Conservation (phyloP, 495 filamentous ascomycete genomes). For the Tuber calosporum region DNA sequence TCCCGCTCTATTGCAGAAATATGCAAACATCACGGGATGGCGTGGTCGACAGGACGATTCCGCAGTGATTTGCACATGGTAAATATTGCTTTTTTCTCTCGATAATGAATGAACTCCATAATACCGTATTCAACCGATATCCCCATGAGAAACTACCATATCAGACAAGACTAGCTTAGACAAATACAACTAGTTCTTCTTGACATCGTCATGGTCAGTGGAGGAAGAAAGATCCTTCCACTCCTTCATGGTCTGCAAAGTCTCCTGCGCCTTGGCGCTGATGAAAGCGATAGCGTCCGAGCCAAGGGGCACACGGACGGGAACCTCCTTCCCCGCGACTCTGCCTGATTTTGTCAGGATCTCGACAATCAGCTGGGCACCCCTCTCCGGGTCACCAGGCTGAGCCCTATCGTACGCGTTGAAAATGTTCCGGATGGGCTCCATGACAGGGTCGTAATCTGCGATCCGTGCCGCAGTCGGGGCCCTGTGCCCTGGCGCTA, state of each 20-base stretch:
- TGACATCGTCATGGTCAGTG: constrained; percentile 44
- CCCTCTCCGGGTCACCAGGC: constrained; percentile 50
- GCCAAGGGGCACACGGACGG: constrained; percentile 47
- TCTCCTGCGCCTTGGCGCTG: constrained; percentile 41
- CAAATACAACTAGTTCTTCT: background rate
- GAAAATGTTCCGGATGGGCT: constrained; percentile 28
- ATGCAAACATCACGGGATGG: background rate
- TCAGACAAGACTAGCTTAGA: background rate
- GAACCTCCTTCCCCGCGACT: constrained; percentile 44
- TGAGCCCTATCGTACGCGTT: constrained; percentile 38
- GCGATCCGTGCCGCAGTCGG: constrained; percentile 31
- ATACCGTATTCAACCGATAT: background rate
- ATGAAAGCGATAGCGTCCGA: constrained; percentile 45
- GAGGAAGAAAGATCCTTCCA: constrained; percentile 44
- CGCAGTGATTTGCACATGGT: background rate
- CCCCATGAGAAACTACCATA: background rate
- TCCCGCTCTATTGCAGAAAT: background rate
- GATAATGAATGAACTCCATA: background rate
- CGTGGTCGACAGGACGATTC: background rate
- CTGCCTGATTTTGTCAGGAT: constrained; percentile 45
- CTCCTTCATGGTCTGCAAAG: constrained; percentile 43
- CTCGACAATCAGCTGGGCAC: constrained; percentile 47
- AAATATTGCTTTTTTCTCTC: background rate
- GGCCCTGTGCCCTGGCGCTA: constrained; percentile 40
- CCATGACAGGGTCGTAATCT: constrained; percentile 36